Evolutionary conservation across 345 rosid species (phyloP).

Genomic region (Salix dunnii): DNA sequence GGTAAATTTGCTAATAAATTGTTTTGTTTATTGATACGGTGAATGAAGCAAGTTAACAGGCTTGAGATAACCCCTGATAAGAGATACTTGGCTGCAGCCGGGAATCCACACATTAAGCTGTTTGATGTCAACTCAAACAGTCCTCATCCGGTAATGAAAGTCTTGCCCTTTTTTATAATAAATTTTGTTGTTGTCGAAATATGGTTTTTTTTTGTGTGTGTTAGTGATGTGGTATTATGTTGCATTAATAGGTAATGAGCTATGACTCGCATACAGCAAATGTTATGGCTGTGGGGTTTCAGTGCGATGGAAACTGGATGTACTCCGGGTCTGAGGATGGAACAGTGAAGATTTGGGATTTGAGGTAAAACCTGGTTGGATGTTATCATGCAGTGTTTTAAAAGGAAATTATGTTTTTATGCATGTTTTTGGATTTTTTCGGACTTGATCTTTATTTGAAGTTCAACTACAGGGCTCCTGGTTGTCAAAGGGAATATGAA

Average conservation of each 20-base stretch:
- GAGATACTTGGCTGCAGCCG: conserved; percentile 79
- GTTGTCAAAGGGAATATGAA: conserved; percentile 96
- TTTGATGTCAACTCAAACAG: conserved; percentile 74
- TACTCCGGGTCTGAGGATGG: conserved; percentile 99
- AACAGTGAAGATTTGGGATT: conserved; percentile 93
- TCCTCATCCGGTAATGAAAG: conserved; percentile 62
- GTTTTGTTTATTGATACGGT: background rate
- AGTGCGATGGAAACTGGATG: conserved; percentile 98
- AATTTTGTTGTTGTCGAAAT: background rate
- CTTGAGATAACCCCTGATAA: conserved; percentile 93
- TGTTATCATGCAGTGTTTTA: background rate
- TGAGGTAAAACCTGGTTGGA: conserved; percentile 45
- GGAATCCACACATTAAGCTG: conserved; percentile 87
- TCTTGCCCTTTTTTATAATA: background rate
- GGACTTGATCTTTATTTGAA: conserved; percentile 13
- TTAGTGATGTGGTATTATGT: background rate
- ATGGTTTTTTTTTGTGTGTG: background rate
- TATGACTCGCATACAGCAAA: conserved; percentile 90
- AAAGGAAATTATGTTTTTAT: background rate
- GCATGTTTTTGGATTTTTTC: background rate
- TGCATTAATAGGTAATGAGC: conserved; percentile 61
- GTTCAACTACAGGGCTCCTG: conserved; percentile 72
- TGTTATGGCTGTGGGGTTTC: conserved; percentile 98
- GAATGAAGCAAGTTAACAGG: conserved; percentile 77
- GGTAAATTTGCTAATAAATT: background rate